Percentiles rank a stretch among this genome's conserved stretches.
phyloP scores from a whole-genome alignment of 2,329 filamentous ascomycete genomes.

The Colletotrichum sp. region DNA sequence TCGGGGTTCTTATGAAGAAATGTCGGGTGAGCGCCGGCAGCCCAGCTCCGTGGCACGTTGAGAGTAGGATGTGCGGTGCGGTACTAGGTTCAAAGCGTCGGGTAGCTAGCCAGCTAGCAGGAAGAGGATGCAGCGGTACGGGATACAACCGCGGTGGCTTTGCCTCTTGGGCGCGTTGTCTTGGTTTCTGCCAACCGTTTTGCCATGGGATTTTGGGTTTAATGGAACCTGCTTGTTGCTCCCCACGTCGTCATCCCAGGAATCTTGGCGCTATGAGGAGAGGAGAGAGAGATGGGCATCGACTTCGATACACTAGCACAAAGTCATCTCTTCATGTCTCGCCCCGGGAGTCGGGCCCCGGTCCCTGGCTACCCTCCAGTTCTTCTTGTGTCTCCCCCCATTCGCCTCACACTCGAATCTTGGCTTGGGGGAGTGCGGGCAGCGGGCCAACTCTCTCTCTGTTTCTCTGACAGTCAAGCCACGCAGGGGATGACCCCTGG shows the following conservation, averaged over 20 bases:
- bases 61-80: neutral
- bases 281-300: neutral
- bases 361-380: neutral
- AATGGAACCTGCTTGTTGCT: constrained; percentile 1
- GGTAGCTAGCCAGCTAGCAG: neutral
- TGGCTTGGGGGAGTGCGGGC: constrained; percentile 15
- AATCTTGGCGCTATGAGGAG: constrained; percentile 5
- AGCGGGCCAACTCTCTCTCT: neutral
- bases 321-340: constrained; percentile 8
- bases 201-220: constrained; percentile 7
- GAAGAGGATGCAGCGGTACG: neutral
- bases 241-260: neutral
- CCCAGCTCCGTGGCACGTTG: neutral
- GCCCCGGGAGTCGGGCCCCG: neutral
- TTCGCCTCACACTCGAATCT: neutral
- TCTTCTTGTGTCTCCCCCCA: neutral
- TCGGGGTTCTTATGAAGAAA: constrained; percentile 17
- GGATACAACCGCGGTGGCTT: neutral
- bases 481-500: constrained; percentile 7
- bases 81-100: constrained; percentile 17
- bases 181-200: constrained; percentile 6
- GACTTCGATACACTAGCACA: constrained; percentile 7
- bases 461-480: constrained; percentile 8
- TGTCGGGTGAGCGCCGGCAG: neutral
- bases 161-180: neutral